phyloP scores from a whole-genome alignment of 805 yeast species.

The Metschnikowia similis region DNA sequence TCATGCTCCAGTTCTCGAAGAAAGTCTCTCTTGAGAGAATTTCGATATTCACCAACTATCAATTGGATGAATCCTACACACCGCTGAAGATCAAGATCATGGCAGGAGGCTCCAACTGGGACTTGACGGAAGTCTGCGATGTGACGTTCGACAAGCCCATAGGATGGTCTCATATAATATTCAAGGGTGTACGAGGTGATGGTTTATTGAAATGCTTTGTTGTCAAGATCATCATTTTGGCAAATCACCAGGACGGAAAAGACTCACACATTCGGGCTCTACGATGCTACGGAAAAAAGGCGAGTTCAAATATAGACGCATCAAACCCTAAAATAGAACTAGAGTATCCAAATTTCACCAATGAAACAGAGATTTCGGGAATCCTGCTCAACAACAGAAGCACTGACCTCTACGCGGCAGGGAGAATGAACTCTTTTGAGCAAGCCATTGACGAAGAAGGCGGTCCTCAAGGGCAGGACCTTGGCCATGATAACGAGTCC shows the following conservation, averaged over 20 bases:
- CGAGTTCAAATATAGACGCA: constrained; percentile 9
- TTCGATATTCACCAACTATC: constrained; percentile 65
- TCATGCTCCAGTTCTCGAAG: constrained; percentile 77
- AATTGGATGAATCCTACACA: constrained; percentile 86
- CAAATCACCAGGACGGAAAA: constrained; percentile 93
- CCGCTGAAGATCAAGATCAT: constrained; percentile 63
- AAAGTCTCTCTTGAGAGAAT: constrained; percentile 65
- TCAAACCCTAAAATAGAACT: not conserved
- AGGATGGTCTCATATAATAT: constrained; percentile 73
- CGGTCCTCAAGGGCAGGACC: constrained; percentile 1
- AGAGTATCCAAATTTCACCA: not conserved
- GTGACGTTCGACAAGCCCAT: constrained; percentile 59
- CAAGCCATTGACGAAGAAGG: constrained; percentile 8
- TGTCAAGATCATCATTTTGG: constrained; percentile 55
- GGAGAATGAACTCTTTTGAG: constrained; percentile 4
- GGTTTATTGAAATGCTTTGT: constrained; percentile 63
- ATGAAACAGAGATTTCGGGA: constrained; percentile 8
- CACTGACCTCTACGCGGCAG: not conserved
- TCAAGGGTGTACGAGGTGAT: constrained; percentile 51
- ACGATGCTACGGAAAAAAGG: constrained; percentile 46
- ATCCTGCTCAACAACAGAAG: constrained; percentile 13
- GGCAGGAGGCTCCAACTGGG: constrained; percentile 78
- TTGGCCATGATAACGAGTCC: constrained; percentile 20
- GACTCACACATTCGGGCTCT: constrained; percentile 86
- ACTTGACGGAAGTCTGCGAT: constrained; percentile 60